Conservation (phyloP, 2,329 filamentous ascomycete species). For the Alternaria sp. region DNA sequence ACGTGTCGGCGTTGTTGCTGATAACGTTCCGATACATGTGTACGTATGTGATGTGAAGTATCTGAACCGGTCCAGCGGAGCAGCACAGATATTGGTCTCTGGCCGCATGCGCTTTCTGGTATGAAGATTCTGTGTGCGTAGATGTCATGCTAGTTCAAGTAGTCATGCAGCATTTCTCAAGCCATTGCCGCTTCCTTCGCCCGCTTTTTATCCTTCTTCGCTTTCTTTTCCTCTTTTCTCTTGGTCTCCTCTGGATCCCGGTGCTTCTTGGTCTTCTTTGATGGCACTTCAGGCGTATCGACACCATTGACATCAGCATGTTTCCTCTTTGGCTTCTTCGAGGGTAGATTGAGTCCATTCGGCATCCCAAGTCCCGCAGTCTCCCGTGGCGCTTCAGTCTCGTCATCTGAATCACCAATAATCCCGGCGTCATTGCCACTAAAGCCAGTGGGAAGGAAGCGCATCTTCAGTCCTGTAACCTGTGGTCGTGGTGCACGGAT, state of each 20-base stretch:
- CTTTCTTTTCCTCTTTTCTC: conserved; percentile 50
- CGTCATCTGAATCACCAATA: conserved; percentile 54
- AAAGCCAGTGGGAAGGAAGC: conserved; percentile 72
- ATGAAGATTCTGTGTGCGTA: not conserved
- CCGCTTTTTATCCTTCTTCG: conserved; percentile 48
- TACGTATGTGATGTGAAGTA: not conserved
- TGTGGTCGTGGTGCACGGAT: conserved; percentile 67
- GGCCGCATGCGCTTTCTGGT: not conserved
- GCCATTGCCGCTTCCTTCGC: conserved; percentile 38
- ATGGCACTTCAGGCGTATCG: conserved; percentile 36
- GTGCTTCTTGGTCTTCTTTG: conserved; percentile 53
- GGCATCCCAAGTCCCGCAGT: conserved; percentile 35
- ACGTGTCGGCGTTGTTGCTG: not conserved
- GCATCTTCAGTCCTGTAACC: conserved; percentile 71
- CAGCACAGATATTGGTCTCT: not conserved
- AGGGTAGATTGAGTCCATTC: conserved; percentile 31
- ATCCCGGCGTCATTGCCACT: conserved; percentile 54
- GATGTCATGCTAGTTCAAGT: not conserved
- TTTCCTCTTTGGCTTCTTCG: conserved; percentile 53
- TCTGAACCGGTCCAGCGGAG: not conserved
- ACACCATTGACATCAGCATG: conserved; percentile 43
- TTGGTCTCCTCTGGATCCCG: conserved; percentile 46
- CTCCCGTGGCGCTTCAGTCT: conserved; percentile 51
- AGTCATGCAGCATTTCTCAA: conserved; percentile 10
- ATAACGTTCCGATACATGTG: not conserved